Conservation (phyloP, 192 early-diverging fungal genomes). For the Fimicolochytrium jonesii region DNA sequence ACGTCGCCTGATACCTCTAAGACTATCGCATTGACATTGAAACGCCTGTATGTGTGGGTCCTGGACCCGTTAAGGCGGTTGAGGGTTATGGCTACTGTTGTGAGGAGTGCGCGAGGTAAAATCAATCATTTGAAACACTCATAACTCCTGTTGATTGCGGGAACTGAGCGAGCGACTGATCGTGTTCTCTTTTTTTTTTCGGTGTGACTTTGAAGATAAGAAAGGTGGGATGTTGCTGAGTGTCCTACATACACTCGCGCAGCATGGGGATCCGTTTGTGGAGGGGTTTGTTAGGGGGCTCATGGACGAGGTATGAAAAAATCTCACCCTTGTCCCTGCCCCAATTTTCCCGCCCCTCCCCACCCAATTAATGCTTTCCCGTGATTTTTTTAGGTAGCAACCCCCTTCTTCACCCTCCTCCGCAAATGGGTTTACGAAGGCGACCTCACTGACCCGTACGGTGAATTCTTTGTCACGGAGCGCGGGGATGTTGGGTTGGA, state of each 20-base stretch:
- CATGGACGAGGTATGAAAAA: conserved; percentile 61
- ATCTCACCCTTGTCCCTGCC: too few species aligned
- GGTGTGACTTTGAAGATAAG: conserved; percentile 25
- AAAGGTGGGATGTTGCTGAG: conserved; percentile 72
- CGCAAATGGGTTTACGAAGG: conserved; percentile 91
- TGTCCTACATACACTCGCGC: conserved; percentile 72
- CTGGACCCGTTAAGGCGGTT: conserved; percentile 72
- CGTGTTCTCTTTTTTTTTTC: too few species aligned
- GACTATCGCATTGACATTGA: conserved; percentile 77
- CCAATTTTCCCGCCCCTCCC: too few species aligned
- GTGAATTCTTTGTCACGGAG: conserved; percentile 85
- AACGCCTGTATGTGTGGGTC: conserved; percentile 83
- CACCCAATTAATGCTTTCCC: background rate
- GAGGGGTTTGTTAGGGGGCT: conserved; percentile 70
- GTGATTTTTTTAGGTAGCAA: conserved; percentile 53
- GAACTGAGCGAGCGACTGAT: too few species aligned
- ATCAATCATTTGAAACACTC: too few species aligned
- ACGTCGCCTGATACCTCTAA: too few species aligned
- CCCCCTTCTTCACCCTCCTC: conserved; percentile 89
- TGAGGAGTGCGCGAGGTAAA: too few species aligned
- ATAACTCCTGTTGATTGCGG: too few species aligned
- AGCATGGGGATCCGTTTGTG: conserved; percentile 91
- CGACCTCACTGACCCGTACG: conserved; percentile 85
- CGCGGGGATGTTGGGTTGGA: conserved; percentile 27
- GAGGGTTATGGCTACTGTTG: conserved; percentile 71